These are phyloP conservation scores for Paecilomyces niveus DNA, from an alignment of 2,329 filamentous ascomycete species.

Conservation along the genomic window DNA sequence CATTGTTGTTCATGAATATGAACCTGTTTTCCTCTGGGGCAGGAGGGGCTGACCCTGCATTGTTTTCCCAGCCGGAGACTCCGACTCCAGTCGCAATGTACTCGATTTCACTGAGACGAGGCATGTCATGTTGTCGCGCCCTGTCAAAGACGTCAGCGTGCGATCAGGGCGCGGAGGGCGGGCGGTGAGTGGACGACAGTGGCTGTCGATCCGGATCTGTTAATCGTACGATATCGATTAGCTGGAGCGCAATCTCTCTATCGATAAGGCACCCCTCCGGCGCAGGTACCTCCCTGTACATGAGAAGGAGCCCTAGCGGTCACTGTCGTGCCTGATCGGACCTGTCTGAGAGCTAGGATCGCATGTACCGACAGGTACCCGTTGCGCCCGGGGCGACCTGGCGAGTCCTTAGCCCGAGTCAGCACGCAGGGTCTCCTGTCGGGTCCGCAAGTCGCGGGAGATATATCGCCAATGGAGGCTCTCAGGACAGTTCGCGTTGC, in stretches of 20 bases:
- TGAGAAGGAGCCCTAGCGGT: neutral
- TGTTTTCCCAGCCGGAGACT: no score
- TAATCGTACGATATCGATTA: neutral
- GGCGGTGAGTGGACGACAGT: neutral
- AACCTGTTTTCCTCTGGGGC: no score
- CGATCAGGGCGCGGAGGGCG: neutral
- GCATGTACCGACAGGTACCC: slow-evolving; percentile 1
- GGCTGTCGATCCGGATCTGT: slow-evolving; percentile 1
- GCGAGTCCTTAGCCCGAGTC: neutral
- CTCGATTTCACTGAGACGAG: neutral
- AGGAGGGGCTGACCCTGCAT: no score
- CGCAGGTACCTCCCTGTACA: slow-evolving; percentile 2
- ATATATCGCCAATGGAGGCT: no score
- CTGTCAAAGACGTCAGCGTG: slow-evolving; percentile 3
- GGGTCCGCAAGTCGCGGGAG: no score
- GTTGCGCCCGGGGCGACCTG: neutral
- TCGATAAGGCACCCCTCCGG: neutral
- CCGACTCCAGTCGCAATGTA: neutral
- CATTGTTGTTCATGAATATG: no score
- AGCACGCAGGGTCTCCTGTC: no score
- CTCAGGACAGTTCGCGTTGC: no score
- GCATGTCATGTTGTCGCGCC: neutral
- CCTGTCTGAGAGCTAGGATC: neutral
- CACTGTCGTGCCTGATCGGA: neutral
- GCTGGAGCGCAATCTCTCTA: neutral